A percentile compares a stretch with the other conserved stretches of the same genome.
Evolutionary conservation across 139 green algal genomes (phyloP).

Genomic region (Eudorina sp.): DNA sequence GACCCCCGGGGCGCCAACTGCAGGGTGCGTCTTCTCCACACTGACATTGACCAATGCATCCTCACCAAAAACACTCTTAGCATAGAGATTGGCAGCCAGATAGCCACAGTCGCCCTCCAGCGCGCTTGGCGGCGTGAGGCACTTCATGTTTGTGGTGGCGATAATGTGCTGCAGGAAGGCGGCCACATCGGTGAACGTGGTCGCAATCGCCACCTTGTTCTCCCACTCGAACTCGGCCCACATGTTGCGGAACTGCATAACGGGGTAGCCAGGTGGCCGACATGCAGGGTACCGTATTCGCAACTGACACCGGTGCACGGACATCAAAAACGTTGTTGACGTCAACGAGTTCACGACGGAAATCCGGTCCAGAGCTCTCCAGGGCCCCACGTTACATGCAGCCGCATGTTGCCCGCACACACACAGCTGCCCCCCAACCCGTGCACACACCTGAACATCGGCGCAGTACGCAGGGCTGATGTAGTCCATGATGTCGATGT

Average conservation of each 20-base stretch:
- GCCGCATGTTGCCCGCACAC: too few relatives aligned
- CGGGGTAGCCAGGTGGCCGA: too few relatives aligned
- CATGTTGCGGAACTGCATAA: conserved; percentile 94
- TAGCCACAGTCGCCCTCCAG: conserved; percentile 94
- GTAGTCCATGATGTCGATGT: conserved; percentile 99
- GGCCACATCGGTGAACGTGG: conserved; percentile 87
- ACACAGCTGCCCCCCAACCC: too few relatives aligned
- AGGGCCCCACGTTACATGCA: too few relatives aligned
- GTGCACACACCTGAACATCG: conserved; percentile 96
- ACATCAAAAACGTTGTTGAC: too few relatives aligned
- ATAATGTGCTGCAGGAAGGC: conserved; percentile 97
- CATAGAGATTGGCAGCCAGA: conserved; percentile 98
- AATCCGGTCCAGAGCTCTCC: too few relatives aligned
- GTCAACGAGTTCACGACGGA: too few relatives aligned
- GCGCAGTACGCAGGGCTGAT: conserved; percentile 92
- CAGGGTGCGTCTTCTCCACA: conserved; percentile 79
- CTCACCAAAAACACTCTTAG: conserved; percentile 97
- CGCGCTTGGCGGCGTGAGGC: conserved; percentile 91
- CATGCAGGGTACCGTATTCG: too few relatives aligned
- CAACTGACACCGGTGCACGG: too few relatives aligned
- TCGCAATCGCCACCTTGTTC: conserved; percentile 99
- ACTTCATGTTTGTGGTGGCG: conserved; percentile 96
- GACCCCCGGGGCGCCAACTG: background rate
- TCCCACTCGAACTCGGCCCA: conserved; percentile 99
- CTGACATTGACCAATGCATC: conserved; percentile 98